Evolutionary conservation across 257 asterid genomes (phyloP).

Genomic region (Scutellaria minor): DNA sequence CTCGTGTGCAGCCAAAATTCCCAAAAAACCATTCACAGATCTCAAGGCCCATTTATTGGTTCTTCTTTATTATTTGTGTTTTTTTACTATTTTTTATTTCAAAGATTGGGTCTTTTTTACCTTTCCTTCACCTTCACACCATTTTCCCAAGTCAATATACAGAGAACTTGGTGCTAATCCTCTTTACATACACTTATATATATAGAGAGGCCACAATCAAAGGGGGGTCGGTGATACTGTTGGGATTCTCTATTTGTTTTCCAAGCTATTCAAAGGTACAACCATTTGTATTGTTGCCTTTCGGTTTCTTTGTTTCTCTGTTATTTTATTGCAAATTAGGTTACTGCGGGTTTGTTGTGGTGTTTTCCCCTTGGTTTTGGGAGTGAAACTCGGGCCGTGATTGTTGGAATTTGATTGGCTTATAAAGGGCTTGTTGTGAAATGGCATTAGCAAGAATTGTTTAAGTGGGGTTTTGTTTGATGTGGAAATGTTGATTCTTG

Average conservation of each 20-base stretch:
- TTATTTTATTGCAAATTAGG: neutral
- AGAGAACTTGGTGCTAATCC: slow-evolving; percentile 48
- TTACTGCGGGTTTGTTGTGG: slow-evolving; percentile 34
- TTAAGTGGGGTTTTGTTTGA: slow-evolving; percentile 37
- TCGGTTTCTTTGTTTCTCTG: slow-evolving; percentile 11
- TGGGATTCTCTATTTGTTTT: slow-evolving; percentile 52
- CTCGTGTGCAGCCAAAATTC: slow-evolving; percentile 56
- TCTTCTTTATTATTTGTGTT: slow-evolving; percentile 28
- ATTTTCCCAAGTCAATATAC: slow-evolving; percentile 47
- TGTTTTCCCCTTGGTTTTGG: slow-evolving; percentile 35
- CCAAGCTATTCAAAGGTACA: slow-evolving; percentile 53
- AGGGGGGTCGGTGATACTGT: slow-evolving; percentile 76
- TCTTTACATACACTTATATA: neutral
- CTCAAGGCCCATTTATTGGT: slow-evolving; percentile 45
- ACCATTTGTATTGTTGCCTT: slow-evolving; percentile 3
- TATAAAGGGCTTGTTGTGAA: slow-evolving; percentile 35
- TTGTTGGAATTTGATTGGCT: slow-evolving; percentile 30
- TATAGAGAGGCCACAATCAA: slow-evolving; percentile 48
- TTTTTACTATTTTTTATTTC: slow-evolving; percentile 26
- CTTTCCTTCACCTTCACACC: slow-evolving; percentile 59
- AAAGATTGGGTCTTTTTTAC: slow-evolving; percentile 28
- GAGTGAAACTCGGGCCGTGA: slow-evolving; percentile 59
- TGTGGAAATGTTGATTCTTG: slow-evolving; percentile 59
- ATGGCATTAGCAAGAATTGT: slow-evolving; percentile 8
- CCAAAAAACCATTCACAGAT: slow-evolving; percentile 48